Conservation (phyloP, 1,284 basidiomycete genomes). For the Cryptococcus jaspeensis region DNA sequence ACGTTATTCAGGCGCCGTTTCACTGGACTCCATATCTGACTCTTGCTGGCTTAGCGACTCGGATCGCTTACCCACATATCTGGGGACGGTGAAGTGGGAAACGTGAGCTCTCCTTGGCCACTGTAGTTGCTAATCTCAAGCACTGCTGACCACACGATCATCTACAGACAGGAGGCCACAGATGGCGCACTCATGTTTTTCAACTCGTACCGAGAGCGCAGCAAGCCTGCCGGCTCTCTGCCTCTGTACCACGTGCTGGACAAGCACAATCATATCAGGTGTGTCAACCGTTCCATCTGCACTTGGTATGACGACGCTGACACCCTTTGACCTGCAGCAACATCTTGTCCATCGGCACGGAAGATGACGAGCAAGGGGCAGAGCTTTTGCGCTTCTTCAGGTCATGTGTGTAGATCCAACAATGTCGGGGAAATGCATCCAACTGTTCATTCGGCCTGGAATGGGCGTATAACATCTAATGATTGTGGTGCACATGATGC, state of each 20-base stretch:
- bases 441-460: too few relatives aligned
- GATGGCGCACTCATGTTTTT: slow-evolving; percentile 21
- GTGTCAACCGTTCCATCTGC: too few relatives aligned
- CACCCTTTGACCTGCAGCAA: slow-evolving; percentile 2
- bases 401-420: neutral
- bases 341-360: slow-evolving; percentile 19
- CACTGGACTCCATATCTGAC: too few relatives aligned
- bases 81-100: too few relatives aligned
- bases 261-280: slow-evolving; percentile 20
- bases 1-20: neutral
- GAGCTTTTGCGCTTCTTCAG: slow-evolving; percentile 12
- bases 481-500: too few relatives aligned
- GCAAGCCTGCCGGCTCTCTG: slow-evolving; percentile 10
- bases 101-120: too few relatives aligned
- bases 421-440: too few relatives aligned
- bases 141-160: neutral
- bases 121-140: neutral
- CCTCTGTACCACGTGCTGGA: slow-evolving; percentile 16
- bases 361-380: slow-evolving; percentile 13
- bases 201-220: slow-evolving; percentile 15
- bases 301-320: too few relatives aligned
- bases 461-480: too few relatives aligned
- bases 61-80: too few relatives aligned
- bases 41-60: too few relatives aligned
- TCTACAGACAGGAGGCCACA: slow-evolving; percentile 14